Evolutionary conservation across 257 asterid genomes (phyloP), one percentile per base, ranked within the genome.

Genomic region (Perilla frutescens): DNA sequence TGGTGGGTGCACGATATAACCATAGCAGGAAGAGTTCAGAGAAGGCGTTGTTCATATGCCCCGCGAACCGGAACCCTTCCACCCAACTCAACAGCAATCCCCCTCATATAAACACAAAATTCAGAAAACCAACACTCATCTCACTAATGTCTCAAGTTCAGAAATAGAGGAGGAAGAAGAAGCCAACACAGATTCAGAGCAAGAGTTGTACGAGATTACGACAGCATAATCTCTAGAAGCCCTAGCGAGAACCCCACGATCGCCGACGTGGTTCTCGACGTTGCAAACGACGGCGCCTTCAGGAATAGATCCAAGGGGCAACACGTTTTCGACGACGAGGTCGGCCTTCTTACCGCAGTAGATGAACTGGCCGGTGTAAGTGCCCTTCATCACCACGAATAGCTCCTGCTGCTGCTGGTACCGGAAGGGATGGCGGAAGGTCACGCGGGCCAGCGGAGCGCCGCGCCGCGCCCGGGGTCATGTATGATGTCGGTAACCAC

Each of bases 371-470:
- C 90, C 87, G 36, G 90, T 86, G 77, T 83, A 86, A 66, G 83
- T 81, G 0, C 90, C 90, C 78, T 86, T 88, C 44, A 88, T 84
- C 68, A 86, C 88, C 49, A 86, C 83, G 76, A 86, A 83, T 14
- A 86, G 87, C 80, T 86, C 88, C 79, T 86, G 83, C 85, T 86
- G 90, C 76, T 86, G 90, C 82, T 86, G 77, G 82, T 57, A 83
- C 3, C 88, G 82, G 83, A 86, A 86, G 7, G 90, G 90, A 70
- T 86, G 90, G 76, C 90, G 88, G 83, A 85, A 86, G 72, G 87
- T 84, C 55, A 86, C 79, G n/a, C 86, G 79, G 0, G 90, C 88
- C 0, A 85, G 78, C 1, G 90, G 87, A 3, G n/a, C n/a, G n/a
- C n/a, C n/a, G 89, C 90, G 10, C 88, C 90, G 6, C 90, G 80